These are phyloP conservation scores for Hemileia vastatrix DNA, from an alignment of 1,284 basidiomycete genomes.

Conservation along the genomic window DNA sequence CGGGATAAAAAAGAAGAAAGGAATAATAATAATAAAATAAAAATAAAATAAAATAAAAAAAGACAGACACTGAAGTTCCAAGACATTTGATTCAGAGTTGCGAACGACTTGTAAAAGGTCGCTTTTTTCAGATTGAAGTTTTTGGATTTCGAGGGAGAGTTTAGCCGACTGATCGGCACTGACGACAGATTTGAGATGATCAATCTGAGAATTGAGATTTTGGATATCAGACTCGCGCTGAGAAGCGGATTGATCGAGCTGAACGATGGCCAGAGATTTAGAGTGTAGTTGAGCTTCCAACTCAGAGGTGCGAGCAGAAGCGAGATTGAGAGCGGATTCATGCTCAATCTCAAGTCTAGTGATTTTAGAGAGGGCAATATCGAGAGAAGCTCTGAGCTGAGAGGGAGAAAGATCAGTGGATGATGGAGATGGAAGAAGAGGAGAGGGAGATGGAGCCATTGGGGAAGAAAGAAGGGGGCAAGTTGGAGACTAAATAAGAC, in stretches of 20 bases:
- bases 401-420: no score
- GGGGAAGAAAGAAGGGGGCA: no score
- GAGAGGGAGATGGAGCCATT: no score
- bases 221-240: no score
- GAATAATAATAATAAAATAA: neutral
- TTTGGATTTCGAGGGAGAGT: neutral
- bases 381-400: conserved; percentile 2
- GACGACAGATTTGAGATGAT: neutral
- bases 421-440: no score
- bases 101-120: conserved; percentile 12
- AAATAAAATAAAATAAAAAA: neutral
- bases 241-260: conserved; percentile 13
- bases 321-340: conserved; percentile 10
- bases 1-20: neutral
- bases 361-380: conserved; percentile 9
- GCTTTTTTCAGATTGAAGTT: conserved; percentile 9
- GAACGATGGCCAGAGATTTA: neutral
- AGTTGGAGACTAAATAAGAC: no score
- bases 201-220: no score
- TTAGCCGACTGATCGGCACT: neutral
- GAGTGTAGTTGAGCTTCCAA: conserved; percentile 5
- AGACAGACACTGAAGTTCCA: neutral
- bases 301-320: neutral
- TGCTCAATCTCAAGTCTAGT: conserved; percentile 16
- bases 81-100: neutral